Evolutionary conservation across 441 rosid species (phyloP).

Genomic region (Adansonia gregorii): DNA sequence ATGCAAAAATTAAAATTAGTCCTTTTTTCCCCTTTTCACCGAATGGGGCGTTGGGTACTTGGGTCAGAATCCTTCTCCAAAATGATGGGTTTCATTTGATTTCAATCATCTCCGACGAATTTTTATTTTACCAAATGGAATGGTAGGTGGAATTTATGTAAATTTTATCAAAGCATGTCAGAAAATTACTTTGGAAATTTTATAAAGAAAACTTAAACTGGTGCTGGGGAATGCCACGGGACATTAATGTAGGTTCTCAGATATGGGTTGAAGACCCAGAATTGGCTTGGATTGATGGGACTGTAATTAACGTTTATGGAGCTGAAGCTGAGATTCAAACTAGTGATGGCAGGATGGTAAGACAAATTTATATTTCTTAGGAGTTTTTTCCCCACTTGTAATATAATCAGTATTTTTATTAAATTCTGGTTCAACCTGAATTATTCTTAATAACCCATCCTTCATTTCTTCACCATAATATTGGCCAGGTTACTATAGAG

Average conservation of each 20-base stretch:
- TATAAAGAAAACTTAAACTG: neutral
- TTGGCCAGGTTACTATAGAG: slow-evolving; percentile 55
- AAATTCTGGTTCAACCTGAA: neutral
- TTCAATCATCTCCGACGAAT: neutral
- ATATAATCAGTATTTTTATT: neutral
- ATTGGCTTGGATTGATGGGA: slow-evolving; percentile 16
- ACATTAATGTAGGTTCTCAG: slow-evolving; percentile 13
- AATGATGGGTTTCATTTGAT: slow-evolving; percentile 23
- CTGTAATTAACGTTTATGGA: slow-evolving; percentile 54
- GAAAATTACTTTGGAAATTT: too few relatives aligned
- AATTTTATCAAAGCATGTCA: neutral
- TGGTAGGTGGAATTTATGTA: slow-evolving; percentile 12
- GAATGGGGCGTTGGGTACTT: neutral
- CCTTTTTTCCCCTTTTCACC: too few relatives aligned
- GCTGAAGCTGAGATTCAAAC: slow-evolving; percentile 69
- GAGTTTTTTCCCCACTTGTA: too few relatives aligned
- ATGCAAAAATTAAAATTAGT: too few relatives aligned
- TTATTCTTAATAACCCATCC: neutral
- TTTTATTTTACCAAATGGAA: slow-evolving; percentile 1
- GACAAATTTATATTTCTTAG: neutral
- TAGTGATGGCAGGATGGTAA: slow-evolving; percentile 54
- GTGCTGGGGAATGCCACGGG: slow-evolving; percentile 47
- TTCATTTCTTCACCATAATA: neutral
- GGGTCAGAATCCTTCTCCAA: slow-evolving; percentile 9
- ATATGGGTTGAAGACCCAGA: neutral